Base-by-base conservation (phyloP, 1,284 basidiomycete species). In the Apiotrichum mycotoxinovorans region DNA sequence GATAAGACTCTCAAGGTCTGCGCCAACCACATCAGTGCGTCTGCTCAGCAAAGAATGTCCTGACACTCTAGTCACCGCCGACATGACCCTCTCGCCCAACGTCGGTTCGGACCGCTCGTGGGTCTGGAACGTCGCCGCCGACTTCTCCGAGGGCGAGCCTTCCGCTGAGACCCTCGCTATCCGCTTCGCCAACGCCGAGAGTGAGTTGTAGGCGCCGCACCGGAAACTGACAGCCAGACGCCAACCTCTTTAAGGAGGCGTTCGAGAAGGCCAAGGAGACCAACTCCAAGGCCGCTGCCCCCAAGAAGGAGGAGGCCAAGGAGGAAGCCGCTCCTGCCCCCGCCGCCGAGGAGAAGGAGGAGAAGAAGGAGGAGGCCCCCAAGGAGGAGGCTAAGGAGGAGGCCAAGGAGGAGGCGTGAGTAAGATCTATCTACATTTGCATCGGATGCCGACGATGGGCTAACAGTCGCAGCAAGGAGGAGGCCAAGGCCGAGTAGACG, bases 1-100 rank as follows among this genome's bases (percentile, higher is more conserved):
- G 96, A 99, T 84, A 98, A 98, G 87, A 98, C 96, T 47, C 84
- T 94, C 79, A 98, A 99, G 80, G 94, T 98, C 77, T 98, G 96
- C 81, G 96, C 96, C 61, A 99, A 99, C 82, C 96, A 98, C 80
- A 81, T 85, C 68, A 85, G 95, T 97, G 72, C 80, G 91, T 85
- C n/a, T 45, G 17, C 26, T 18, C 30, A 11, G 10, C 23, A 38
- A 15, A n/a, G 12, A 10, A 5, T 11, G 11, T 10, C 8, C 40
- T 41, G 12, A 33, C 34, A 2, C 25, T 9, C 66, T n/a, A 97
- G 95, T 98, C 74, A 81, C 88, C 34, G 67, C 83, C 50, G 93
- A 97, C 63, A 98, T 98, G 91, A 87, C 83, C 71, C 87, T 99
- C 65, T 89, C 94, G 73, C 92, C 95, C 69, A 98, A 99, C 80